Evolutionary conservation across 2,329 filamentous ascomycete genomes (phyloP), one percentile per base, ranked within the genome.

Genomic region (Esteya vermicola): DNA sequence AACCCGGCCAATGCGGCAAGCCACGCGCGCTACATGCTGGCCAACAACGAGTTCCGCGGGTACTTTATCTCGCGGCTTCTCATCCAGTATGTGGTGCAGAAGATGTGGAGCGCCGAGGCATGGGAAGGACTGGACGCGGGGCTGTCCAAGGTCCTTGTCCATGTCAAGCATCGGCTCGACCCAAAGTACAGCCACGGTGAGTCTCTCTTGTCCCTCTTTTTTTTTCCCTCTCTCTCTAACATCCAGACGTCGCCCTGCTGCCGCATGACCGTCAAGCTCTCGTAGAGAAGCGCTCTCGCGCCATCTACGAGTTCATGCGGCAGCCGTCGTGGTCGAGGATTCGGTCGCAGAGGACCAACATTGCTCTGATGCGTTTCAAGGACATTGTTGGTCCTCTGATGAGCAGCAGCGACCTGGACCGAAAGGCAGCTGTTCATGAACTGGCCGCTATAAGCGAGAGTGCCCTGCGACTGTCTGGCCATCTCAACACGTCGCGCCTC

Each of bases 401-500:
- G 6, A 54, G 57, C 34, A 49, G 63, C 12, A 61, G 66, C 43
- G 45, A 48, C 8, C 51, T 53, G 23, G 47, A 56, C 41, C 55
- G 58, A 1, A 41, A 53, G 5, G 53, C 55, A 5, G 64, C 66
- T 10, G 57, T 56, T 38, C 54, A 53, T 33, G 67, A 70, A 41
- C 57, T 70, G 21, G 56, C 58, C 45, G 45, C 45, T 38, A 57
- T 72, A 21, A 53, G 59, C 36, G 56, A 58, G 40, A 48, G 53
- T 10, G 63, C 63, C 1, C 65, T 65, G 57, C 60, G 63, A 26
- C 51, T 69, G 5, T 67, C 66, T 1, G 59, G 59, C 32, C 59
- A 62, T 47, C 63, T 75, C 48, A 61, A 67, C 47, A 61, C 59
- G 4, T 54, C 55, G 2, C 47, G 52, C 0, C 46, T 59, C 19